Percentiles rank a stretch among this genome's conserved stretches.
Evolutionary conservation across 31 red algal genomes (phyloP).

Genomic region (Asparagopsis taxiformis): DNA sequence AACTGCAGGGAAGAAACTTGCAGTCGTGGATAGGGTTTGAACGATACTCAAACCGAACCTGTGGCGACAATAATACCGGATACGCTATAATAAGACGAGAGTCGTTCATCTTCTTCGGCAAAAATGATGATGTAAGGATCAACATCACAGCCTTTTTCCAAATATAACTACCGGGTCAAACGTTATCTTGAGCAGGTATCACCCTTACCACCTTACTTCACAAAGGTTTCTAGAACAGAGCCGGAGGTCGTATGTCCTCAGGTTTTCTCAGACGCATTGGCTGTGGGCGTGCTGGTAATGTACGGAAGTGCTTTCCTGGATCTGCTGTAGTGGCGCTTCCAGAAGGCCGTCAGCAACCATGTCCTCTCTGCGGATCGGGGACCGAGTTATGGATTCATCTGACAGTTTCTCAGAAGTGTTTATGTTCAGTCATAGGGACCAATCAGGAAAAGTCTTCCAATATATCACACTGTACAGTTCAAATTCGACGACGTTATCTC

Average conservation of each 20-base stretch:
- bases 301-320: slow-evolving; percentile 36
- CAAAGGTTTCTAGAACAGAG: neutral
- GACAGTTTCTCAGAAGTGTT: slow-evolving; percentile 16
- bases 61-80: slow-evolving; percentile 5
- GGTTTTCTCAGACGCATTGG: slow-evolving; percentile 7
- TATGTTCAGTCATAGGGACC: slow-evolving; percentile 35
- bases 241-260: slow-evolving; percentile 33
- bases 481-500: slow-evolving; percentile 8
- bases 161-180: neutral
- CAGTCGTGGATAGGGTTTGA: slow-evolving; percentile 45
- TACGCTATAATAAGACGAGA: neutral
- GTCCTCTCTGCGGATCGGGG: slow-evolving; percentile 18
- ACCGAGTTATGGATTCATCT: slow-evolving; percentile 2
- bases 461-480: neutral
- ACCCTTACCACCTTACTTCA: slow-evolving; percentile 35
- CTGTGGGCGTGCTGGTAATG: neutral
- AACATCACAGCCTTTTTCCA: slow-evolving; percentile 15
- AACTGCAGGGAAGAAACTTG: neutral
- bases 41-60: slow-evolving; percentile 10
- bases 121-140: slow-evolving; percentile 10
- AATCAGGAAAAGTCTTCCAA: neutral
- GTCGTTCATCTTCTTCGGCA: slow-evolving; percentile 36
- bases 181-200: slow-evolving; percentile 11
- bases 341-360: neutral
- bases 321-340: neutral